These are phyloP conservation scores for Cryptococcus sp. DNA, from an alignment of 1,284 basidiomycete species.

Conservation along the genomic window DNA sequence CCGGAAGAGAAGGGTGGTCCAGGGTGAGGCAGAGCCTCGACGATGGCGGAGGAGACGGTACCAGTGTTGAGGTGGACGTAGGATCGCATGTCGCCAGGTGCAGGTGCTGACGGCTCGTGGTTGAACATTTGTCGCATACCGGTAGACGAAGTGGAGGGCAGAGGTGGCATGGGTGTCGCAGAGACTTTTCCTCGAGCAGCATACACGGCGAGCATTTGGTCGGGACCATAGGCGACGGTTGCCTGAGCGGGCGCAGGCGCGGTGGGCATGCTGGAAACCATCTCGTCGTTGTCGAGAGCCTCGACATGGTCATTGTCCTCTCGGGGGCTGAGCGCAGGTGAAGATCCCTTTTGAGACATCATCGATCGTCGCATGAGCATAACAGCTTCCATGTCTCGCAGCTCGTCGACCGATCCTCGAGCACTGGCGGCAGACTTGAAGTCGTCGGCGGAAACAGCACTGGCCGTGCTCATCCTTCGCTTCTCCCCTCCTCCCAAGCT, in stretches of 20 bases:
- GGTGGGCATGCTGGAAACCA: constrained; percentile 1
- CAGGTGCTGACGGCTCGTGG: constrained; percentile 11
- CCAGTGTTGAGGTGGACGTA: constrained; percentile 37
- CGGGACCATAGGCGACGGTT: constrained; percentile 41
- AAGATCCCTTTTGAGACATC: constrained; percentile 18
- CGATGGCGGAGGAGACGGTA: constrained; percentile 23
- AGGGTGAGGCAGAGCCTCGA: constrained; percentile 33
- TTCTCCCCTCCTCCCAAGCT: constrained; percentile 29
- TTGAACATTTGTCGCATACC: too few relatives aligned
- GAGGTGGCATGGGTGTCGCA: constrained; percentile 8
- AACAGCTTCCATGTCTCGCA: constrained; percentile 41
- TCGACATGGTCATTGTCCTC: constrained; percentile 16
- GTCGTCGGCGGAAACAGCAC: constrained; percentile 23
- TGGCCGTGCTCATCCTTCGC: constrained; percentile 20
- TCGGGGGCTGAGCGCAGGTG: not conserved
- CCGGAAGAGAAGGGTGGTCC: constrained; percentile 9
- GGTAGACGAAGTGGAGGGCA: too few relatives aligned
- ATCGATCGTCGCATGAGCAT: constrained; percentile 32
- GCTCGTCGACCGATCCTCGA: constrained; percentile 37
- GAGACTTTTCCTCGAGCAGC: constrained; percentile 38
- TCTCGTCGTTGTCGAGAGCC: constrained; percentile 14
- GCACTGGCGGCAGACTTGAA: constrained; percentile 35
- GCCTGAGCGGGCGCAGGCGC: constrained; percentile 8
- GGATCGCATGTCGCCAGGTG: constrained; percentile 29
- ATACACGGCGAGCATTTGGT: constrained; percentile 47